Evolutionary conservation across 805 yeast species (phyloP), one percentile per base, ranked within the genome.

Genomic region (Yarrowia yakushimensis): DNA sequence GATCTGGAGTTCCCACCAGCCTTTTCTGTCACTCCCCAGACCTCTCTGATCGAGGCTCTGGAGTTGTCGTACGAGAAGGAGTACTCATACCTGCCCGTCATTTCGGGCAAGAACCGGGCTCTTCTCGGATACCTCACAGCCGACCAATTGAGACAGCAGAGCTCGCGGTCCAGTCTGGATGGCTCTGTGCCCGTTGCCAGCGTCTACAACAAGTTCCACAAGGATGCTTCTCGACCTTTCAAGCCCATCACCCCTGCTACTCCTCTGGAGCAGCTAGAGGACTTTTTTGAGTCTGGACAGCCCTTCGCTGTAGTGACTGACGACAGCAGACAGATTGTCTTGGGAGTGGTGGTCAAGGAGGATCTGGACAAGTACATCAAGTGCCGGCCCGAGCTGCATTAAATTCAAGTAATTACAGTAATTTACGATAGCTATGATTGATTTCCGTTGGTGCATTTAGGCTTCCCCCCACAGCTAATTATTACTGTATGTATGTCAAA

Each of bases 1-100:
- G 87, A 83, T 67, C 76, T 83, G 64, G 85, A 83, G 69, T 77
- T 82, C 54, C 79, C 80, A 42, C 87, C 86, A 1, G 86, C 86
- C 22, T 72, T 81, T 31, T 77, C 84, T 11, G 79, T 83, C 30
- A 76, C 77, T 54, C 85, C 85, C 1, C 69, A 75, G 17, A 80
- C 83, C 9, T 74, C 75, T 8, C 70, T 83, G 36, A 72, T 71
- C n/a, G 77, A 76, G 50, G 86, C 86, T 11, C 71, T 81, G 33
- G 85, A 82, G 66, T 73, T 82, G 37, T 77, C 85, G n/a, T 82
- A 75, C 64, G 87, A 83, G 68, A 74, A 81, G 66, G 81, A 80
- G 64, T 83, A 80, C 70, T 78, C 82, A 11, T 79, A 76, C 67
- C 75, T 83, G 57, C 86, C 86, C 2, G 85, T 83, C 5, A 78